Base-by-base conservation (phyloP, 2,329 filamentous ascomycete species). In the Diplocarpon mali region DNA sequence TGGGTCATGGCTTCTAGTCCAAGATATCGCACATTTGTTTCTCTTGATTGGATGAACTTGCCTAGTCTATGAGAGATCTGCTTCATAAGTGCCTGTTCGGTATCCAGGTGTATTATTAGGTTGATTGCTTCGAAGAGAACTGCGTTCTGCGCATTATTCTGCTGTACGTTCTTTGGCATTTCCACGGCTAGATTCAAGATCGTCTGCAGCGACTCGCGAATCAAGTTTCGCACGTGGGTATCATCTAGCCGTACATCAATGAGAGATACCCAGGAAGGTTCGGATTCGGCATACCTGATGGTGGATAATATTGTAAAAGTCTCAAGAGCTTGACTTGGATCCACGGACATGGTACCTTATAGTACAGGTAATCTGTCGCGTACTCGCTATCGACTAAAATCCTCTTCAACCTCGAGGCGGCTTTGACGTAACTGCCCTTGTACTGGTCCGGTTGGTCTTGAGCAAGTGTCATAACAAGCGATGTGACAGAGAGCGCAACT, bases 331-430 rank as follows among this genome's bases (percentile, higher is more conserved):
- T 98, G 59, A 96, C 85, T 66, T 96, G 89, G 46, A 98, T 80
- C 92, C 92, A 98, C 2, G 92, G 92, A 61, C 92, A 98, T 1
- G 92, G 92, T n/a, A 98, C 92, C 60, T 95, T 95, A 72, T 98
- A 98, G 69, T 98, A 98, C 20, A 95, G 76, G 62, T 98, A 98
- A 62, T 96, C 92, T 45, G 79, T 76, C 0, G 86, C 78, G 59
- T 86, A 92, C 56, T 98, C 90, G 52, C 83, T 83, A 55, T 96
- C 90, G 20, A 96, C 80, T 13, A 95, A 73, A 54, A 96, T 85
- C 53, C 85, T 82, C 69, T 95, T 95, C 57, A 98, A 65, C 45
- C 88, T 75, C 50, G 86, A 84, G 0, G 90, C 90, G 28, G 90
- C 90, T 67, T 96, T 98, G 52, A 88, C 81, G 62, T 95, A 96